A percentile compares a stretch with the other conserved stretches of the same genome.
These are phyloP conservation scores for Linum trigynum DNA, from an alignment of 345 rosid species.

Conservation along the genomic window DNA sequence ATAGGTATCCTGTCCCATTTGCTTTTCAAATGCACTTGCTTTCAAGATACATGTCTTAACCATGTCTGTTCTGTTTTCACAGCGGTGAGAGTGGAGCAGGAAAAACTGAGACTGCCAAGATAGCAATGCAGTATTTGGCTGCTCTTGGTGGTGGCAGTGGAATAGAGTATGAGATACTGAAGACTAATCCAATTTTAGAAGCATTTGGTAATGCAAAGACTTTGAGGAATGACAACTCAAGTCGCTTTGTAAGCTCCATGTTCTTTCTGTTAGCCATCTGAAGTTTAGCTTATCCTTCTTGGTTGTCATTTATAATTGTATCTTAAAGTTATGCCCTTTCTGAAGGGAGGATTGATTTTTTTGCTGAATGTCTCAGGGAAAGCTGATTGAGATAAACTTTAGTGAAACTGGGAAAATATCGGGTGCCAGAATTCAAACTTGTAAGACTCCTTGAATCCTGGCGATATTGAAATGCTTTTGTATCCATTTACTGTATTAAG, in stretches of 20 bases:
- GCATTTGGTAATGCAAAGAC: constrained; percentile 99
- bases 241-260: constrained; percentile 84
- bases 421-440: constrained; percentile 97
- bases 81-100: constrained; percentile 99
- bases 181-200: constrained; percentile 94
- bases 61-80: constrained; percentile 25
- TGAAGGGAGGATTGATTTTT: constrained; percentile 14
- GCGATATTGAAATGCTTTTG: constrained; percentile 5
- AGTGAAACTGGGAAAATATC: constrained; percentile 96
- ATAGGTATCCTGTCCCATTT: background rate
- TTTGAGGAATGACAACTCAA: constrained; percentile 88
- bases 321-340: constrained; percentile 1
- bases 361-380: constrained; percentile 55
- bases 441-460: constrained; percentile 41
- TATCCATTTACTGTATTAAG: constrained; percentile 8
- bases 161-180: constrained; percentile 88
- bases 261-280: constrained; percentile 10
- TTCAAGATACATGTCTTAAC: constrained; percentile 9
- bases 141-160: constrained; percentile 99
- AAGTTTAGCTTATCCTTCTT: background rate
- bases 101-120: constrained; percentile 98
- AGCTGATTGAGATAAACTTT: constrained; percentile 89
- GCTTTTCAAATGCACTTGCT: constrained; percentile 8
- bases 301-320: background rate
- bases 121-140: constrained; percentile 99